A percentile compares a stretch with the other conserved stretches of the same genome.
Conservation (phyloP, 2,329 filamentous ascomycete genomes). For the Neoarthrinium moseri region DNA sequence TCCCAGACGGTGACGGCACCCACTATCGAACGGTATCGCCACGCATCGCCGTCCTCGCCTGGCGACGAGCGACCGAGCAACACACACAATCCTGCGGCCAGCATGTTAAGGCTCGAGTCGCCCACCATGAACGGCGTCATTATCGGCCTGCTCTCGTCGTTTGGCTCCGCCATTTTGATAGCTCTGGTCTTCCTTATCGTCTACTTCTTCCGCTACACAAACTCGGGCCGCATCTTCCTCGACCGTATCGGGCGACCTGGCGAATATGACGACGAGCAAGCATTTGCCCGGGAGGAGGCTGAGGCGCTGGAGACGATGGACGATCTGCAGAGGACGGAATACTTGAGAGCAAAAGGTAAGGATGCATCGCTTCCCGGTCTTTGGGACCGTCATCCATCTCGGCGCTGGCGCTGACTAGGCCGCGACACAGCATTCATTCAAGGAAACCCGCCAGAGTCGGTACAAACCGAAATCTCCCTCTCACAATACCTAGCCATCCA, state of each 20-base stretch:
- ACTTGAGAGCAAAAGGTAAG: conserved; percentile 92
- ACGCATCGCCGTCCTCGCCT: conserved; percentile 1
- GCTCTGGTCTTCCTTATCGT: conserved; percentile 76
- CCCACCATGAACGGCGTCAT: conserved; percentile 68
- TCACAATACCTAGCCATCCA: conserved; percentile 98
- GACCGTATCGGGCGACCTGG: conserved; percentile 91
- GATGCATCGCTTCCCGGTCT: conserved; percentile 17
- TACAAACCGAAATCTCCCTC: conserved; percentile 94
- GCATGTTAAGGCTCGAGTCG: conserved; percentile 3
- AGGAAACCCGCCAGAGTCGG: conserved; percentile 90
- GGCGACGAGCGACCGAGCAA: neutral
- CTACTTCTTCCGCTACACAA: conserved; percentile 93
- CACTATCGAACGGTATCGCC: conserved; percentile 4
- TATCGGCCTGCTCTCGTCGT: conserved; percentile 91
- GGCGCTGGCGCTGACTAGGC: conserved; percentile 7
- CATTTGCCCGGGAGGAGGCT: conserved; percentile 88
- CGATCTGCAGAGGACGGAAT: conserved; percentile 85
- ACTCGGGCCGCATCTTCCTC: conserved; percentile 83
- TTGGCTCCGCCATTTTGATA: conserved; percentile 85
- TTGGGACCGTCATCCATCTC: neutral
- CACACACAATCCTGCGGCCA: conserved; percentile 6
- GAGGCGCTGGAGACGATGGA: conserved; percentile 96
- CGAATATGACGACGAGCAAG: conserved; percentile 97
- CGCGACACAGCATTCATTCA: conserved; percentile 75
- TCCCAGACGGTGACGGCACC: conserved; percentile 11